Conservation (phyloP, 192 early-diverging fungal species). For the Phycomyces blakesleeanus region DNA sequence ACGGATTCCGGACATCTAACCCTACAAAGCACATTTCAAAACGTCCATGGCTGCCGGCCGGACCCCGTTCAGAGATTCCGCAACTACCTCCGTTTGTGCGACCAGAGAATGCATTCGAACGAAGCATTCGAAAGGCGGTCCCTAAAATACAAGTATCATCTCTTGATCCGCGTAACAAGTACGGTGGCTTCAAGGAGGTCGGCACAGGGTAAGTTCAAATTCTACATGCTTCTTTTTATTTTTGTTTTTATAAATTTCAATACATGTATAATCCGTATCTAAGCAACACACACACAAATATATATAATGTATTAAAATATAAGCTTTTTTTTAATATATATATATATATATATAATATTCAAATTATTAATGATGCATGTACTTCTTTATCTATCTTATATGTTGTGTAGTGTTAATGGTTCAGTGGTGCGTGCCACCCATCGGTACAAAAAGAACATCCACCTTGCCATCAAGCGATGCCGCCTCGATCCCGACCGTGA, state of each 20-base stretch:
- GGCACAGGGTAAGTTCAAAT: constrained; percentile 19
- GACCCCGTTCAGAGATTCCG: constrained; percentile 22
- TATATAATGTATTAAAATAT: too few species aligned
- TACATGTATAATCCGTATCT: neutral
- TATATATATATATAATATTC: too few species aligned
- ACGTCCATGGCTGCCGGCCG: constrained; percentile 31
- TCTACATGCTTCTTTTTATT: constrained; percentile 2
- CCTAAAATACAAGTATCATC: constrained; percentile 25
- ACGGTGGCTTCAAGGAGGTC: constrained; percentile 20
- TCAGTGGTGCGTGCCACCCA: constrained; percentile 31
- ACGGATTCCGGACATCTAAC: constrained; percentile 19
- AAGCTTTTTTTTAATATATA: too few species aligned
- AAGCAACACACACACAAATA: too few species aligned
- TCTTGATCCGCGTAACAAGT: constrained; percentile 24
- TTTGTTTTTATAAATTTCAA: constrained; percentile 7
- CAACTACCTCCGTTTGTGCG: constrained; percentile 28
- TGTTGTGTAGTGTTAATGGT: constrained; percentile 34
- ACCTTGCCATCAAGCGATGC: constrained; percentile 37
- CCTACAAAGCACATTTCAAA: constrained; percentile 26
- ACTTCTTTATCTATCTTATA: too few species aligned
- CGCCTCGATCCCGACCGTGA: constrained; percentile 32
- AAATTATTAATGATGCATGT: too few species aligned
- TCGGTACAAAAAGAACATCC: constrained; percentile 20
- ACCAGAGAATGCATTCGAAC: constrained; percentile 31
- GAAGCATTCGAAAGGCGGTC: constrained; percentile 20